Evolutionary conservation across 352 stramenopile genomes (phyloP), one percentile per base, ranked within the genome.

Genomic region (Phytophthora fragariaefolia): DNA sequence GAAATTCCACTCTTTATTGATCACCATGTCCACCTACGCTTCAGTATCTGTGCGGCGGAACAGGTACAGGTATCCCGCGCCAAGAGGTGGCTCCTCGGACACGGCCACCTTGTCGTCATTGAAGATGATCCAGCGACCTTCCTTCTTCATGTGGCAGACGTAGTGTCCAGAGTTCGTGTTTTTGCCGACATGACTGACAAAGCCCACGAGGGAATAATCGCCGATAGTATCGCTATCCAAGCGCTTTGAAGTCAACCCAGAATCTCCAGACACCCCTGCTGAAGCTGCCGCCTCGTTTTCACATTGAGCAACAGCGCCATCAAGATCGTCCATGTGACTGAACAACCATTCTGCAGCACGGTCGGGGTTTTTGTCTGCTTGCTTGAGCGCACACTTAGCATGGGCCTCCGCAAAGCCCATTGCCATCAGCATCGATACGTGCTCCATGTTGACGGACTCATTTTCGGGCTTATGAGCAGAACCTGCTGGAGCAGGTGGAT

Each of bases 81-180:
- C 83, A 53, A 98, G 84, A 7, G 97, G 97, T 20, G 97, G 95
- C 56, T 96, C 84, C 60, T 98, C 85, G 5, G 95, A 99, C 3
- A 98, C 62, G 23, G 96, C 97, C 15, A 99, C 96, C 77, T 99
- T 99, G 76, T 99, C 93, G 69, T 99, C 98, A 76, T 99, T 99
- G 74, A 99, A 99, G 68, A 99, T 99, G 45, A 99, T 82, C 97
- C 97, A 99, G 59, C 92, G 89, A 6, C 88, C 93, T 17, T 98
- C 74, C 69, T 99, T 98, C 77, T 99, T 98, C 74, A 99, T 90
- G 77, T 99, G 97, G 36, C 89, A 95, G 24, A 99, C 97, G 76
- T 99, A 99, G 77, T 99, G 98, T 0, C 98, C 98, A 66, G 94
- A 98, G 73, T 83, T 96, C 8, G 96, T 99, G 75, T 99, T 99